phyloP scores from a whole-genome alignment of 768 basidiomycete species.

The Lactarius sanguifluus region DNA sequence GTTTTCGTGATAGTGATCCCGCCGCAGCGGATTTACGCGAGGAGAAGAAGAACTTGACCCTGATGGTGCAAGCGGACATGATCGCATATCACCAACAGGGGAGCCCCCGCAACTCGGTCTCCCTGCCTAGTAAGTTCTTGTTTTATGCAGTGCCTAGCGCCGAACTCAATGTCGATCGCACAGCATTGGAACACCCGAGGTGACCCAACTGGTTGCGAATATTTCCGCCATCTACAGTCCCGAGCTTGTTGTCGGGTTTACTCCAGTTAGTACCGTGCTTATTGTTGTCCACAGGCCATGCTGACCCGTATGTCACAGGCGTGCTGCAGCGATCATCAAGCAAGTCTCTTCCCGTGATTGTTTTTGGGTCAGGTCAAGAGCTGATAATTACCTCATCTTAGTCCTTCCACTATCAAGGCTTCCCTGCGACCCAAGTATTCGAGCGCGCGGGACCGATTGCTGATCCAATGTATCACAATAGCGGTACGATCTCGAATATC shows the following conservation, averaged over 20 bases:
- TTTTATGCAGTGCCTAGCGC: neutral
- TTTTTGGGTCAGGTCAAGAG: neutral
- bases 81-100: constrained; percentile 73
- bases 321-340: constrained; percentile 93
- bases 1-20: neutral
- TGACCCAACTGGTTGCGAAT: constrained; percentile 70
- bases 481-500: constrained; percentile 44
- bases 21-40: constrained; percentile 55
- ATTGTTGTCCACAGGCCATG: neutral
- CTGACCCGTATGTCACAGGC: constrained; percentile 41
- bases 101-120: constrained; percentile 86
- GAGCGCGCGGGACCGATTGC: constrained; percentile 83
- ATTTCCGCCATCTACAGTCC: constrained; percentile 79
- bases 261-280: constrained; percentile 45
- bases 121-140: constrained; percentile 56
- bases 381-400: constrained; percentile 34
- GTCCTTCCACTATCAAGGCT: constrained; percentile 82
- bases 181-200: constrained; percentile 80
- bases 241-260: constrained; percentile 68
- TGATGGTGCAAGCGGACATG: constrained; percentile 95
- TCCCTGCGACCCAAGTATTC: constrained; percentile 83
- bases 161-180: neutral
- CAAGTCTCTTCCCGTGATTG: constrained; percentile 31
- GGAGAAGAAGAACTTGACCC: constrained; percentile 60
- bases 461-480: constrained; percentile 90